Conservation (phyloP, 2,329 filamentous ascomycete species). For the Chaetomiaceae sp. region DNA sequence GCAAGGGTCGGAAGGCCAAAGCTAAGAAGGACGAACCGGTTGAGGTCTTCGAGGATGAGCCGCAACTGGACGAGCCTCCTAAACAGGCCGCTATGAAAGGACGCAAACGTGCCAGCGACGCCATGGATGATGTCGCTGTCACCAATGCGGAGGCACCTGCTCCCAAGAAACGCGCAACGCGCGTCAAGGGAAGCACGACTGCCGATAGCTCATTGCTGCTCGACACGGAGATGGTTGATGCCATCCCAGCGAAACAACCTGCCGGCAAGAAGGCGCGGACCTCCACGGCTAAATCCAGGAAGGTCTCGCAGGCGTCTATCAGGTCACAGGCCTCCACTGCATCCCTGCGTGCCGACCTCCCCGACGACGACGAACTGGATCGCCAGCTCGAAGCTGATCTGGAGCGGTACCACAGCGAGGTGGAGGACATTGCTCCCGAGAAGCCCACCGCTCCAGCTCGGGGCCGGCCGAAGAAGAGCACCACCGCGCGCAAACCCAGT, state of each 20-base stretch:
- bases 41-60: constrained; percentile 39
- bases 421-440: constrained; percentile 43
- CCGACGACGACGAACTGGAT: constrained; percentile 60
- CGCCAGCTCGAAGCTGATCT: constrained; percentile 60
- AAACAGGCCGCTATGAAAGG: constrained; percentile 42
- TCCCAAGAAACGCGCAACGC: constrained; percentile 53
- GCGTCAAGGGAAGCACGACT: constrained; percentile 42
- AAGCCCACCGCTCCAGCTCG: constrained; percentile 29
- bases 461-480: constrained; percentile 27
- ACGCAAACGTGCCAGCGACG: constrained; percentile 59
- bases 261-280: constrained; percentile 41
- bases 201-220: constrained; percentile 37
- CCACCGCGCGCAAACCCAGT: constrained; percentile 25
- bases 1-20: constrained; percentile 41
- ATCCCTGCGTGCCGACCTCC: constrained; percentile 36
- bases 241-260: constrained; percentile 27
- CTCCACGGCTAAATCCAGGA: constrained; percentile 40
- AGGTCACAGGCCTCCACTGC: constrained; percentile 41
- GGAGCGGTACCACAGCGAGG: constrained; percentile 48
- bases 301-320: constrained; percentile 41
- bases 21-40: constrained; percentile 49
- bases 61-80: constrained; percentile 28
- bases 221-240: constrained; percentile 38
- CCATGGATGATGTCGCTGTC: constrained; percentile 44
- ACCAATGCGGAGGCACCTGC: constrained; percentile 43